Conservation (phyloP, 371 early-diverging fungal genomes). For the Lichtheimia hyalospora region DNA sequence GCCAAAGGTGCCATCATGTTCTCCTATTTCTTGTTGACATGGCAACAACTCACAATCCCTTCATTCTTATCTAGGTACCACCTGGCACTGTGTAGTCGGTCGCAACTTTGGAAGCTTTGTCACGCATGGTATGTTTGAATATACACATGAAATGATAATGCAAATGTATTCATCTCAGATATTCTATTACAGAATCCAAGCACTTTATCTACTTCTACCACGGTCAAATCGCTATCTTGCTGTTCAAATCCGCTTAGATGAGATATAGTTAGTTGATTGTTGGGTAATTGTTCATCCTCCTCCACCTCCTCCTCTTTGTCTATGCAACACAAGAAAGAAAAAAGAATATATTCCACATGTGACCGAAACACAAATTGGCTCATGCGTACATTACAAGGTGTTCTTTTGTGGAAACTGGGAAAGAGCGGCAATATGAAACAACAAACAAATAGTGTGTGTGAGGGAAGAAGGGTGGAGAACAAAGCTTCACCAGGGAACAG, state of each 20-base stretch:
- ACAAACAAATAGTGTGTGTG: neutral
- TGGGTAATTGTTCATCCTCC: neutral
- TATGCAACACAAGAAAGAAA: neutral
- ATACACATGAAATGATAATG: neutral
- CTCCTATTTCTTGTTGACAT: neutral
- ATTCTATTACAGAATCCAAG: conserved; percentile 67
- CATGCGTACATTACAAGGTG: too few species aligned
- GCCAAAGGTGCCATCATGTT: neutral
- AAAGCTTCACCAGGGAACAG: too few species aligned
- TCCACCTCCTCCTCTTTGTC: neutral
- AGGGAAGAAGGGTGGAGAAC: neutral
- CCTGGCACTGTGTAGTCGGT: conserved; percentile 98
- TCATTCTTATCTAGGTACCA: conserved; percentile 55
- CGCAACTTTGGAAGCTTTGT: conserved; percentile 98
- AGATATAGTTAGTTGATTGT: neutral
- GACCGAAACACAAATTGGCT: neutral
- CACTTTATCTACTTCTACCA: conserved; percentile 98
- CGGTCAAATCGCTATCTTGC: conserved; percentile 92
- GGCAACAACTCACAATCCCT: neutral
- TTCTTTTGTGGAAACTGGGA: too few species aligned
- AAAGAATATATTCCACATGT: conserved; percentile 1
- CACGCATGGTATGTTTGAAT: conserved; percentile 82
- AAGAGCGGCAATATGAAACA: conserved; percentile 8
- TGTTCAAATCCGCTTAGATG: conserved; percentile 89
- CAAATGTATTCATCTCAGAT: neutral